Base-by-base conservation (phyloP, 2,329 filamentous ascomycete species). In the Bipolaris zeicola region DNA sequence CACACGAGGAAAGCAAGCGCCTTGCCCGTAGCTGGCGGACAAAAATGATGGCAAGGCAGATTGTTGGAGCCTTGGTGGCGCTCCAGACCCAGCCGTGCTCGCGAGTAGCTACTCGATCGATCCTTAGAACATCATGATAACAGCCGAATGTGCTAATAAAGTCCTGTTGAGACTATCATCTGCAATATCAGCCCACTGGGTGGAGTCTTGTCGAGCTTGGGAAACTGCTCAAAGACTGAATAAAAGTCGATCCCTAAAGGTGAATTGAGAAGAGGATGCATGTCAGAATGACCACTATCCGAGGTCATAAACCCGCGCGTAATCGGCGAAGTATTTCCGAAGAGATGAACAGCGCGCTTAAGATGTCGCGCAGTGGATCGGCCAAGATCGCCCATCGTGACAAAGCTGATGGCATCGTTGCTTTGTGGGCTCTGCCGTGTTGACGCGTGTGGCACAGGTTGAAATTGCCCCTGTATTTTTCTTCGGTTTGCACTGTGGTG, bases 241-340 rank as follows among this genome's bases (percentile, higher is more conserved):
- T 33, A 5, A 16, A 31, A 5, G 39, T 24, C 8, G 22, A 36
- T 36, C 38, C 18, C n/a, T 26, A 10, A 26, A 14, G 2, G 20
- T 8, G 31, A 18, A 13, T 26, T 31, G 26, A 22, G 20, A 37
- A 22, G 38, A 36, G 36, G 7, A 42, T 14, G 31, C 20, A 39
- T n/a, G 31, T 50, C 18, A 26, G 38, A 33, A 22, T 42, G 39
- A 33, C 10, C 26, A 14, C 34, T 24, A n/a, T 13, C 26, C 18
- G 18, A 48, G 43, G 31, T 22, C 16, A n/a, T 22, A 37, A 18
- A 33, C 31, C 42, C 47, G 54, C 44, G 43, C 53, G 50, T 53
- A 57, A 44, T 57, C 50, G 54, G 49, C 51, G 50, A 53, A 47
- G 50, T 44, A 43, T 20, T 34, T 33, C 45, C 33, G 45, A 26